Percentiles rank a stretch among this genome's conserved stretches.
Evolutionary conservation across 148 eudicot genomes (phyloP).

Genomic region (Selenicereus undatus): DNA sequence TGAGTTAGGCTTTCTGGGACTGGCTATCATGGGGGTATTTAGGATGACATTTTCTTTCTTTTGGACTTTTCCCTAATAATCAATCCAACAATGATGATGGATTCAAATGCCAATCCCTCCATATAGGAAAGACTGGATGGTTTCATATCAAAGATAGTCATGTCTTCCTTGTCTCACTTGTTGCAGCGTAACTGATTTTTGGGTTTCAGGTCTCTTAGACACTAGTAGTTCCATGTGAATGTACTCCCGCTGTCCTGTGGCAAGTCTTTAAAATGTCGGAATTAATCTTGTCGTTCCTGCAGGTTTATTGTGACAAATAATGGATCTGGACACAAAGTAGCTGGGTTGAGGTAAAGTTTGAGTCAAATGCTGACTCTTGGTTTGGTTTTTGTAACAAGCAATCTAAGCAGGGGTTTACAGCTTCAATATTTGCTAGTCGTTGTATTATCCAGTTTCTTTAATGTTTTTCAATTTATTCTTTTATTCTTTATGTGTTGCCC

Average conservation of each 20-base stretch:
- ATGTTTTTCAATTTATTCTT: neutral
- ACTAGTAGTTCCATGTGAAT: neutral
- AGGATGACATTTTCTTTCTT: too few relatives aligned
- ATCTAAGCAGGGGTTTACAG: neutral
- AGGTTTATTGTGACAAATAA: conserved; percentile 91
- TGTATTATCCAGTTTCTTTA: neutral
- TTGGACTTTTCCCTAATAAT: too few relatives aligned
- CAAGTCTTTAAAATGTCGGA: neutral
- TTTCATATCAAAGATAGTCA: neutral
- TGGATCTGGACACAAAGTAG: conserved; percentile 77
- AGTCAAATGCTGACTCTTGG: neutral
- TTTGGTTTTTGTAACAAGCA: too few relatives aligned
- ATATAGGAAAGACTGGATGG: too few relatives aligned
- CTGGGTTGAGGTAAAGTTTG: conserved; percentile 59
- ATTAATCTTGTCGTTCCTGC: conserved; percentile 13
- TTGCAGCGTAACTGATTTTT: neutral
- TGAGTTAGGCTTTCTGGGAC: too few relatives aligned
- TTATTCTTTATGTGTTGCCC: neutral
- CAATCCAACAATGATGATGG: too few relatives aligned
- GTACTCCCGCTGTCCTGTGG: neutral
- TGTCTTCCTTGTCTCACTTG: neutral
- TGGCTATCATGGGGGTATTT: too few relatives aligned
- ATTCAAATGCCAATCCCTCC: too few relatives aligned
- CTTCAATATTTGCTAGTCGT: neutral
- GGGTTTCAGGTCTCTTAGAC: neutral